Percentiles rank a stretch among this genome's conserved stretches.
Evolutionary conservation across 2,329 filamentous ascomycete genomes (phyloP).

Genomic region (Colletotrichum liriopes): DNA sequence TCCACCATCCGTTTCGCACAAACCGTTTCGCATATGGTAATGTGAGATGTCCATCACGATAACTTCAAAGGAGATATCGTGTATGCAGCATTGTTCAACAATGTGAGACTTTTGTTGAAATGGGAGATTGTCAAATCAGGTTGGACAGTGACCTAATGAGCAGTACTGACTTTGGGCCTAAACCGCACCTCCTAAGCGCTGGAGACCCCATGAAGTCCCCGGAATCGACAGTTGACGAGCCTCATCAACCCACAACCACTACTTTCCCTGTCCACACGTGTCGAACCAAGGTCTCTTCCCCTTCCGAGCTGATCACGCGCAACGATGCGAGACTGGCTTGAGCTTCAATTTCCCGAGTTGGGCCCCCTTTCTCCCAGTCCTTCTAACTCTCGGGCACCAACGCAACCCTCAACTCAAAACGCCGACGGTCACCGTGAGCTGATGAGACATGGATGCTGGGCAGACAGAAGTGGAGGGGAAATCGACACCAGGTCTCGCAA

Average conservation of each 20-base stretch:
- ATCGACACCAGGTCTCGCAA: not conserved
- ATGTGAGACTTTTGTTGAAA: not conserved
- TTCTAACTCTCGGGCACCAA: conserved; percentile 37
- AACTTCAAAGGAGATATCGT: not conserved
- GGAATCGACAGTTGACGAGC: conserved; percentile 3
- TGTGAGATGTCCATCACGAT: not conserved
- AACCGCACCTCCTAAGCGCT: not conserved
- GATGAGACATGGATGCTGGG: conserved; percentile 28
- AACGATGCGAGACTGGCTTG: not conserved
- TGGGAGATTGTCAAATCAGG: not conserved
- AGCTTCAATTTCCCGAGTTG: conserved; percentile 29
- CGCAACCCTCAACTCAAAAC: conserved; percentile 27
- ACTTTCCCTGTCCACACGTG: conserved; percentile 28
- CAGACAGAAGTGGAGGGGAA: not conserved
- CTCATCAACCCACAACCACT: conserved; percentile 1
- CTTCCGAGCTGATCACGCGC: conserved; percentile 21
- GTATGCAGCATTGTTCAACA: not conserved
- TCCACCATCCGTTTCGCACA: not conserved
- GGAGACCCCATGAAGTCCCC: not conserved
- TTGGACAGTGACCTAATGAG: too few relatives aligned
- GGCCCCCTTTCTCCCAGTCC: conserved; percentile 1
- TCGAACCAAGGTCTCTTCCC: conserved; percentile 6
- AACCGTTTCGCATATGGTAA: not conserved
- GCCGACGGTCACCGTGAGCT: conserved; percentile 29
- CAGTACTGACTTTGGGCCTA: not conserved